A percentile compares a stretch with the other conserved stretches of the same genome.
These are phyloP conservation scores for Mucor mucedo DNA, from an alignment of 371 early-diverging fungal genomes.

Conservation along the genomic window DNA sequence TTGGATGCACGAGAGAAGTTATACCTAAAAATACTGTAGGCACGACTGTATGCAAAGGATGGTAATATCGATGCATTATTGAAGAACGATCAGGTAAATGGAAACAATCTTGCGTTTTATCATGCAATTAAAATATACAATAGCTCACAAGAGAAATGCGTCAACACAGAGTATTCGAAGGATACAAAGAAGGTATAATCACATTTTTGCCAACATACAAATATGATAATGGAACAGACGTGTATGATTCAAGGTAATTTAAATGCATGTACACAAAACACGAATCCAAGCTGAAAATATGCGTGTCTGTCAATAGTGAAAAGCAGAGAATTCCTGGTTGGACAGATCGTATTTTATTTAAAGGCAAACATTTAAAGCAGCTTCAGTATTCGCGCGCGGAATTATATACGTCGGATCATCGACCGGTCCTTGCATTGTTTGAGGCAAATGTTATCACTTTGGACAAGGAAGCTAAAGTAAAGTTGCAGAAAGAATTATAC, in stretches of 20 bases:
- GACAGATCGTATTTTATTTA: slow-evolving; percentile 85
- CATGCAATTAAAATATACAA: slow-evolving; percentile 31
- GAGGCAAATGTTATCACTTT: slow-evolving; percentile 48
- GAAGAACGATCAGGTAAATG: slow-evolving; percentile 58
- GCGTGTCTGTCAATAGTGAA: slow-evolving; percentile 59
- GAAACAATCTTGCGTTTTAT: slow-evolving; percentile 10
- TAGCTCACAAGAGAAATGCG: slow-evolving; percentile 75
- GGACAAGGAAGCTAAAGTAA: slow-evolving; percentile 47
- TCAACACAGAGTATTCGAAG: slow-evolving; percentile 70
- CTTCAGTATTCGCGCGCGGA: slow-evolving; percentile 69
- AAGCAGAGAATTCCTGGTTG: slow-evolving; percentile 86
- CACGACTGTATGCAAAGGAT: slow-evolving; percentile 34
- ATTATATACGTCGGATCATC: slow-evolving; percentile 76
- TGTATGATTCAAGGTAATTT: slow-evolving; percentile 82
- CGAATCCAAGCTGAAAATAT: neutral
- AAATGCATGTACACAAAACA: neutral
- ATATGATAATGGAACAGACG: slow-evolving; percentile 83
- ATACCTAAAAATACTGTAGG: slow-evolving; percentile 23
- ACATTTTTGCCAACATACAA: slow-evolving; percentile 94
- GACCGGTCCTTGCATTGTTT: slow-evolving; percentile 63
- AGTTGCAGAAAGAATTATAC: slow-evolving; percentile 53
- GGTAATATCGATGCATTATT: slow-evolving; percentile 51
- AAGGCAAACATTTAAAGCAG: slow-evolving; percentile 55
- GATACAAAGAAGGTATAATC: slow-evolving; percentile 83
- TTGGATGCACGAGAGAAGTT: neutral